Evolutionary conservation across 2,329 filamentous ascomycete species (phyloP).

Genomic region (Ramularia collo-cygni): DNA sequence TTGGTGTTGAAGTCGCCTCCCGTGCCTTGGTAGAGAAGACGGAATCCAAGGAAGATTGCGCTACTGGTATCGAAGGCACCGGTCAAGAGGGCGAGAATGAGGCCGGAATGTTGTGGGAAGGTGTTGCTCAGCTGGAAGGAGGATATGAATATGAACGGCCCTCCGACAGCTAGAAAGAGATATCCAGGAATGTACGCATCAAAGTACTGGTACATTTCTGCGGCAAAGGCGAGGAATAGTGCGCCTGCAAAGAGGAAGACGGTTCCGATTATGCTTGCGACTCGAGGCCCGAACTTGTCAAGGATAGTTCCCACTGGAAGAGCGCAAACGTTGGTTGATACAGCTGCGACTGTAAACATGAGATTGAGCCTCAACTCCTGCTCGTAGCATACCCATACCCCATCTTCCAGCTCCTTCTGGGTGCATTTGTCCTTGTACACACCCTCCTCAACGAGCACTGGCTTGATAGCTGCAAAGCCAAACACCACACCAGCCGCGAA

Average conservation of each 20-base stretch:
- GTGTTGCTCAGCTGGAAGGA: conserved; percentile 47
- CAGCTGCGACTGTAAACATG: conserved; percentile 87
- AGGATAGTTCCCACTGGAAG: conserved; percentile 79
- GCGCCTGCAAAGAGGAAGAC: conserved; percentile 64
- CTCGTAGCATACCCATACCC: conserved; percentile 48
- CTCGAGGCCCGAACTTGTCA: conserved; percentile 71
- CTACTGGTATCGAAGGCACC: conserved; percentile 46
- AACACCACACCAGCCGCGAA: conserved; percentile 75
- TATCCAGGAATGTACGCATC: conserved; percentile 57
- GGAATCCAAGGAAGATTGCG: conserved; percentile 43
- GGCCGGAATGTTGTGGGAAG: conserved; percentile 44
- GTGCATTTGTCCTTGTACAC: conserved; percentile 63
- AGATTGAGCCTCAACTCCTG: conserved; percentile 65
- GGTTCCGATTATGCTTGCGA: conserved; percentile 66
- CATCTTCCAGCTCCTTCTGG: conserved; percentile 43
- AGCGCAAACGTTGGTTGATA: conserved; percentile 80
- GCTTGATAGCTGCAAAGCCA: conserved; percentile 79
- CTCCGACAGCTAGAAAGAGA: conserved; percentile 43
- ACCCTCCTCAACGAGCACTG: conserved; percentile 65
- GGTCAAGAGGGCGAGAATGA: conserved; percentile 45
- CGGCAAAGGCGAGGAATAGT: conserved; percentile 63
- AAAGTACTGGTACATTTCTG: conserved; percentile 49
- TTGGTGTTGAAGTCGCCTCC: conserved; percentile 38
- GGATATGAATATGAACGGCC: conserved; percentile 46
- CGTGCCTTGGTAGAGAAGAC: conserved; percentile 40